Evolutionary conservation across 106 monocot species (phyloP).

Genomic region (Ottelia alismoides): DNA sequence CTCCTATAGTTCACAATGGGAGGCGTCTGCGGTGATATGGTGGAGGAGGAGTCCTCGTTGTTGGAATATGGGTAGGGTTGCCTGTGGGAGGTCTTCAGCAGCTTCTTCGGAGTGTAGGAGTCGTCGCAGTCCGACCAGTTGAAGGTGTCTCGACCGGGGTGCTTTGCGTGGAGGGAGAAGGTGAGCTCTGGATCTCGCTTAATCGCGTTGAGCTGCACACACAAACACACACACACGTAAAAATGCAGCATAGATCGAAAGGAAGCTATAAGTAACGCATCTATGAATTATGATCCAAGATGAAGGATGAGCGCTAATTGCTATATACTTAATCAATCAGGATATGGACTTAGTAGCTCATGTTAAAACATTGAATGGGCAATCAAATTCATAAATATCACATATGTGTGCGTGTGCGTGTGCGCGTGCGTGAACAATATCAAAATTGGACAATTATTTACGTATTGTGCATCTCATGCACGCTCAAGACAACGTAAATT

Average conservation of each 20-base stretch:
- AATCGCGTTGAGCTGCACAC: slow-evolving; percentile 83
- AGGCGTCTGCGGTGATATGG: slow-evolving; percentile 72
- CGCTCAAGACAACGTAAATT: no score
- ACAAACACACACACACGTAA: no score
- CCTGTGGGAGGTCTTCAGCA: slow-evolving; percentile 16
- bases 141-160: slow-evolving; percentile 13
- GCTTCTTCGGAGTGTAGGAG: slow-evolving; percentile 30
- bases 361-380: neutral
- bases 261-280: neutral
- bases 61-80: neutral
- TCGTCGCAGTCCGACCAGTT: slow-evolving; percentile 41
- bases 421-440: no score
- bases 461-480: no score
- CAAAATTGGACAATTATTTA: no score
- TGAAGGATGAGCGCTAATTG: neutral
- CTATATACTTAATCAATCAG: neutral
- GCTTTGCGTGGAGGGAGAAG: slow-evolving; percentile 33
- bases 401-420: no score
- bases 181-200: slow-evolving; percentile 54
- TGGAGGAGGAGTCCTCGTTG: slow-evolving; percentile 19
- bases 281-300: neutral
- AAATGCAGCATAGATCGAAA: no score
- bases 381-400: neutral
- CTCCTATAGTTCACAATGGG: slow-evolving; percentile 57
- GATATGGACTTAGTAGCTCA: neutral